A percentile compares a stretch with the other conserved stretches of the same genome.
Conservation (phyloP, 2,329 filamentous ascomycete species). For the Colletotrichum noveboracense region DNA sequence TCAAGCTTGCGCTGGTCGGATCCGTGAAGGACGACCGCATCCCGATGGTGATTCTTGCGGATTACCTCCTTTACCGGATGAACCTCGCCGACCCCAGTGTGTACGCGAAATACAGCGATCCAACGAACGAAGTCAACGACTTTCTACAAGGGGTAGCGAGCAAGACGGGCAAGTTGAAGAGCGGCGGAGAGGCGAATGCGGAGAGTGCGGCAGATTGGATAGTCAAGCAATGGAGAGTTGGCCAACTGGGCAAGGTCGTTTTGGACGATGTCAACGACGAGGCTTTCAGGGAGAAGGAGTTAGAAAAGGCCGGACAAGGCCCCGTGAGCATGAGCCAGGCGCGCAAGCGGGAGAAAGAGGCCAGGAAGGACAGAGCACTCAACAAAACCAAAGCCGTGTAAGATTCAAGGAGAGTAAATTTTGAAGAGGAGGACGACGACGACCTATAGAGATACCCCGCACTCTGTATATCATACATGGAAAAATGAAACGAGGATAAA, state of each 20-base stretch:
- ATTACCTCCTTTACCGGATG: slow-evolving; percentile 87
- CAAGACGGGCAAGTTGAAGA: slow-evolving; percentile 77
- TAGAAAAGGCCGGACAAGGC: slow-evolving; percentile 47
- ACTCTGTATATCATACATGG: slow-evolving; percentile 12
- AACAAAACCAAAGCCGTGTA: slow-evolving; percentile 16
- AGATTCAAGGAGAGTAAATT: background rate
- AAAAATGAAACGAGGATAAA: background rate
- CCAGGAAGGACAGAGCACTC: slow-evolving; percentile 43
- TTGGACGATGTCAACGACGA: slow-evolving; percentile 77
- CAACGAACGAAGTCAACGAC: slow-evolving; percentile 83
- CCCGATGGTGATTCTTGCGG: slow-evolving; percentile 76
- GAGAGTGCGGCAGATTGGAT: slow-evolving; percentile 81
- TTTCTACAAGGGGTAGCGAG: slow-evolving; percentile 74
- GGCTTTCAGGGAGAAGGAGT: slow-evolving; percentile 55
- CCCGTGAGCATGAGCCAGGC: slow-evolving; percentile 71
- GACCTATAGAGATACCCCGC: slow-evolving; percentile 15
- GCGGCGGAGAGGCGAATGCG: slow-evolving; percentile 73
- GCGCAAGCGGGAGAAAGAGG: slow-evolving; percentile 68
- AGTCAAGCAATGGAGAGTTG: slow-evolving; percentile 81
- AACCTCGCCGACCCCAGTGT: slow-evolving; percentile 69
- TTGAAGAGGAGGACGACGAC: background rate
- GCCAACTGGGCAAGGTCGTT: slow-evolving; percentile 76
- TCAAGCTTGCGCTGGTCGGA: slow-evolving; percentile 91
- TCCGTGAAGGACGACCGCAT: slow-evolving; percentile 91
- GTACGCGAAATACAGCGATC: slow-evolving; percentile 67